Percentiles rank a stretch among this genome's conserved stretches.
Evolutionary conservation across 257 asterid species (phyloP).

Genomic region (Gynochthodes officinalis): DNA sequence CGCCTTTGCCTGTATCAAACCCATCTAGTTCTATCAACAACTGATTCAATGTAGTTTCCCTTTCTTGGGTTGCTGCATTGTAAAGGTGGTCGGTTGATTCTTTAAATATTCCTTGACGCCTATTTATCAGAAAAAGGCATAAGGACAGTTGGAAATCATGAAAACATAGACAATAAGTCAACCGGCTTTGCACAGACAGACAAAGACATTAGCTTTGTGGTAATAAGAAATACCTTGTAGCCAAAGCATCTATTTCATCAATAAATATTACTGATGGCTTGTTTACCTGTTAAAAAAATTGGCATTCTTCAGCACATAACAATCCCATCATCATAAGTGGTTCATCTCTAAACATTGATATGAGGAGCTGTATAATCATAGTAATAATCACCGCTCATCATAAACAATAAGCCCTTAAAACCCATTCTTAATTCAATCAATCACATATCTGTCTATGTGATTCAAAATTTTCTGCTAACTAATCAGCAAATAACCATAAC

Average conservation of each 20-base stretch:
- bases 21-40: constrained; percentile 95
- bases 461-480: background rate
- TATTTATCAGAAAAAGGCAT: constrained; percentile 29
- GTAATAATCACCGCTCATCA: background rate
- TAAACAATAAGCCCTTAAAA: background rate
- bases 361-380: background rate
- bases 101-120: constrained; percentile 81
- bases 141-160: background rate
- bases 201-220: background rate
- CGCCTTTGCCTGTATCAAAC: constrained; percentile 98
- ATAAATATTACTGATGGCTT: constrained; percentile 95
- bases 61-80: constrained; percentile 91
- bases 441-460: background rate
- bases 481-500: too few species aligned
- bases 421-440: background rate
- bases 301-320: constrained; percentile 18
- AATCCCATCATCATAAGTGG: background rate
- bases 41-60: constrained; percentile 97
- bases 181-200: background rate
- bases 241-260: constrained; percentile 98
- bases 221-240: constrained; percentile 60
- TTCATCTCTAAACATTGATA: background rate
- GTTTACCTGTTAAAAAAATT: constrained; percentile 69
- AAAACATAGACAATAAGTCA: background rate
- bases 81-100: constrained; percentile 51